Evolutionary conservation across 306 rosid species (phyloP).

Genomic region (Vigna nakashimae): DNA sequence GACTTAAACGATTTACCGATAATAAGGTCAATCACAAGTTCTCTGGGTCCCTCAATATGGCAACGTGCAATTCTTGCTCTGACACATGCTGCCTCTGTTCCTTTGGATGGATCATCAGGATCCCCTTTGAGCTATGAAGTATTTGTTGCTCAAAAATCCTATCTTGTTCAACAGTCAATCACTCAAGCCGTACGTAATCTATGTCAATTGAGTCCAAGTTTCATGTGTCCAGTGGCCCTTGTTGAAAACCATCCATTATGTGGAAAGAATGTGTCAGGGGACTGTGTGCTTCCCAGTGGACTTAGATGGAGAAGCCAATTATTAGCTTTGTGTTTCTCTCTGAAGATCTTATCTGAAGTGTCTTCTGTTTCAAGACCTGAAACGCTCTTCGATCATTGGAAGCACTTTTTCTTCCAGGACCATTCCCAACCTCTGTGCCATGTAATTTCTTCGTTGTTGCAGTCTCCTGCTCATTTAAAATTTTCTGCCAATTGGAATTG

Average conservation of each 20-base stretch:
- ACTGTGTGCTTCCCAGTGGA: slow-evolving; percentile 49
- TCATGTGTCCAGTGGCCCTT: slow-evolving; percentile 57
- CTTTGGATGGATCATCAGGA: slow-evolving; percentile 61
- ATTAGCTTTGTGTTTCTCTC: slow-evolving; percentile 58
- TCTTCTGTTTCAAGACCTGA: slow-evolving; percentile 41
- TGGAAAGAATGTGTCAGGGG: slow-evolving; percentile 39
- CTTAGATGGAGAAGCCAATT: slow-evolving; percentile 58
- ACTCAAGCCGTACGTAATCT: slow-evolving; percentile 48
- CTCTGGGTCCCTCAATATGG: slow-evolving; percentile 62
- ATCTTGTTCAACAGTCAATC: slow-evolving; percentile 58
- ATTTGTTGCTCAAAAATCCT: slow-evolving; percentile 55
- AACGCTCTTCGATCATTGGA: slow-evolving; percentile 45
- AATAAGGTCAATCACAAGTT: slow-evolving; percentile 54
- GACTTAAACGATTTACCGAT: slow-evolving; percentile 56
- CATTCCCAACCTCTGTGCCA: slow-evolving; percentile 44
- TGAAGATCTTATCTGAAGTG: slow-evolving; percentile 52
- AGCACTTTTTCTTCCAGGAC: slow-evolving; percentile 39
- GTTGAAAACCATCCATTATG: slow-evolving; percentile 62
- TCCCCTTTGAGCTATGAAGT: slow-evolving; percentile 56
- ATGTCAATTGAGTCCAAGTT: slow-evolving; percentile 42
- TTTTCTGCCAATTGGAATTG: slow-evolving; percentile 45
- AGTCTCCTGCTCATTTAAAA: slow-evolving; percentile 53
- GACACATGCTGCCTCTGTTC: slow-evolving; percentile 69
- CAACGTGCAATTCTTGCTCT: slow-evolving; percentile 54
- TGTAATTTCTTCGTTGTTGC: slow-evolving; percentile 51